Base-by-base conservation (phyloP, 2,329 filamentous ascomycete species). In the Phaeosphaeriaceae sp. region DNA sequence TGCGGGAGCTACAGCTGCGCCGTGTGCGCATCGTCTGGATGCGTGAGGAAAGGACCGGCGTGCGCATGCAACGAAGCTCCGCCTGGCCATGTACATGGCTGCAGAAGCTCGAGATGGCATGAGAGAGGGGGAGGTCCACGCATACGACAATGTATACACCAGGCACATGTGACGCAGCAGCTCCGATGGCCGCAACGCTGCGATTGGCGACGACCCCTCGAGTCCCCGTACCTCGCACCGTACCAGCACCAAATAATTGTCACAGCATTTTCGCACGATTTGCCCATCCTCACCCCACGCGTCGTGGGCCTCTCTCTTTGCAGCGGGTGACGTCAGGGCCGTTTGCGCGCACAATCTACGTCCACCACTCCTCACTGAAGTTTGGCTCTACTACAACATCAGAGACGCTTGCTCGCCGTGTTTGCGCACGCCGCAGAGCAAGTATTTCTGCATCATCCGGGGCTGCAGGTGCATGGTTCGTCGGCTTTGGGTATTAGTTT, bases 1-100 rank as follows among this genome's bases (percentile, higher is more conserved):
- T 70, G 83, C 80, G 1, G 86, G 85, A 49, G 82, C 81, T 25
- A 70, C 69, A 48, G 73, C 70, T 51, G 71, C 62, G 20, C 67
- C 70, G 56, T 75, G 71, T 3, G 59, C 66, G 45, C 36, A 54
- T 57, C 67, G 66, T 5, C 40, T 42, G 42, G 58, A 11, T 24
- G 3, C 1, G 33, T n/a, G 27, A 42, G 25, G 15, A 20, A 2
- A 9, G 40, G 27, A 57, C 27, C 44, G 60, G 53, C 31, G 48
- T 27, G 61, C 49, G 55, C 54, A 55, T 19, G 54, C 49, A 7
- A 51, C 53, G 45, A 55, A 40, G 50, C 54, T 44, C 40, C 51
- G 58, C 24, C 41, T 58, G 47, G 47, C 54, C 51, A 58, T 36
- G 20, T 54, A 57, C 68, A 71, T 73, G 53, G 59, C 61, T 61